phyloP scores from a whole-genome alignment of 352 stramenopile genomes.

The Elongisporangium undulatum region DNA sequence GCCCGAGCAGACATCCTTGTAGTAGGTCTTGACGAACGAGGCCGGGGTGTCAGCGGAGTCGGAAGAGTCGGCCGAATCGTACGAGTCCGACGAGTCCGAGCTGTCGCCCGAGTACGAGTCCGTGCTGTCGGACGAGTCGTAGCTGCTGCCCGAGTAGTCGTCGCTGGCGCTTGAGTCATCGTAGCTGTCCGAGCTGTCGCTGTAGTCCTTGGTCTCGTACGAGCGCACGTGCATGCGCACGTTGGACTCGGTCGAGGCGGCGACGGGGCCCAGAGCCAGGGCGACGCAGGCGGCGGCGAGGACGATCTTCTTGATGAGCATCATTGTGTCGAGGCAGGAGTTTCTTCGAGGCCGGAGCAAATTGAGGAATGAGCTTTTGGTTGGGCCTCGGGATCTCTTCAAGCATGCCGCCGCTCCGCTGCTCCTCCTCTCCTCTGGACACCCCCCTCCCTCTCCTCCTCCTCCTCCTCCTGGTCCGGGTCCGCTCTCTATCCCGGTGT shows the following conservation, averaged over 20 bases:
- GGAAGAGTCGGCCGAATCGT: neutral
- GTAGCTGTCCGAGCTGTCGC: neutral
- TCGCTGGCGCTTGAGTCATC: neutral
- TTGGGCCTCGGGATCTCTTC: too few relatives aligned
- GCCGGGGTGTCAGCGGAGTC: neutral
- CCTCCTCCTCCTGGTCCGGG: too few relatives aligned
- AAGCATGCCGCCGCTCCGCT: too few relatives aligned
- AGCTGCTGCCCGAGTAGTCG: neutral
- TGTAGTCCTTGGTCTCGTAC: conserved; percentile 12
- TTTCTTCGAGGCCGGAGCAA: conserved; percentile 9
- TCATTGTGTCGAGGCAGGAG: conserved; percentile 9
- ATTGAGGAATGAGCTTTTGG: conserved; percentile 19
- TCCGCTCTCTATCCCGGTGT: too few relatives aligned
- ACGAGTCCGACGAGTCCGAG: neutral
- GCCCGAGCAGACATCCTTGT: neutral
- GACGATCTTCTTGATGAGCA: conserved; percentile 26
- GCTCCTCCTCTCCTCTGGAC: too few relatives aligned
- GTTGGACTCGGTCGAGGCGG: conserved; percentile 18
- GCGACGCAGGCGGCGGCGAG: conserved; percentile 14
- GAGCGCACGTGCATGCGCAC: conserved; percentile 19
- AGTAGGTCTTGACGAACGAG: conserved; percentile 5
- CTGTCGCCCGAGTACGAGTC: neutral
- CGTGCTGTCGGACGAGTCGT: neutral
- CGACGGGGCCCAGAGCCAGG: conserved; percentile 16
- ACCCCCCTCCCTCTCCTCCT: too few relatives aligned